Conservation (phyloP, 1,284 basidiomycete species). For the Boletus smithii region DNA sequence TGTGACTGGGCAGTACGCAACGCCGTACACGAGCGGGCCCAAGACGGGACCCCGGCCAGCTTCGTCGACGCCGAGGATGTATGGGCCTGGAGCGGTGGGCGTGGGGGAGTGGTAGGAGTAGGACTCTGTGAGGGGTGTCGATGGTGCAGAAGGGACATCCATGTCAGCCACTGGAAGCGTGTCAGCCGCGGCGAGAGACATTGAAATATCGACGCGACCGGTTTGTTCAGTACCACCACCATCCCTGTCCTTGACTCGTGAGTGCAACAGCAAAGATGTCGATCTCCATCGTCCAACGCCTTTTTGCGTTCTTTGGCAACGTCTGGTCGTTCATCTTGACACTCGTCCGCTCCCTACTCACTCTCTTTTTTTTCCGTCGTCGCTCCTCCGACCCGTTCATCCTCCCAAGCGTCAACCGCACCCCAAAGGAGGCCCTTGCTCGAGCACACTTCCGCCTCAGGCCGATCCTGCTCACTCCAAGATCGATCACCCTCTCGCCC, state of each 20-base stretch:
- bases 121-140: slow-evolving; percentile 60
- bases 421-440: slow-evolving; percentile 11
- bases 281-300: slow-evolving; percentile 7
- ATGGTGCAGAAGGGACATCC: slow-evolving; percentile 51
- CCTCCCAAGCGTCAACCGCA: slow-evolving; percentile 11
- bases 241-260: slow-evolving; percentile 6
- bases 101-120: slow-evolving; percentile 82
- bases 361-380: slow-evolving; percentile 19
- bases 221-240: neutral
- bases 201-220: slow-evolving; percentile 19
- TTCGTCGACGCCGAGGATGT: slow-evolving; percentile 94
- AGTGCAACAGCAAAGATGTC: slow-evolving; percentile 13
- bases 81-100: slow-evolving; percentile 63
- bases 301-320: slow-evolving; percentile 16
- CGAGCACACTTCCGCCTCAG: slow-evolving; percentile 17
- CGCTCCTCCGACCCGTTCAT: slow-evolving; percentile 13
- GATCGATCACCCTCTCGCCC: slow-evolving; percentile 7
- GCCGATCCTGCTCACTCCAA: slow-evolving; percentile 26
- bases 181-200: slow-evolving; percentile 19
- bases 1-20: slow-evolving; percentile 85
- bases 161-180: slow-evolving; percentile 18
- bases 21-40: slow-evolving; percentile 93
- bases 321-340: slow-evolving; percentile 30
- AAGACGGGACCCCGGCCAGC: slow-evolving; percentile 93
- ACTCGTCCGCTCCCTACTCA: slow-evolving; percentile 30